Evolutionary conservation across 257 asterid genomes (phyloP).

Genomic region (Capsicum chinense): DNA sequence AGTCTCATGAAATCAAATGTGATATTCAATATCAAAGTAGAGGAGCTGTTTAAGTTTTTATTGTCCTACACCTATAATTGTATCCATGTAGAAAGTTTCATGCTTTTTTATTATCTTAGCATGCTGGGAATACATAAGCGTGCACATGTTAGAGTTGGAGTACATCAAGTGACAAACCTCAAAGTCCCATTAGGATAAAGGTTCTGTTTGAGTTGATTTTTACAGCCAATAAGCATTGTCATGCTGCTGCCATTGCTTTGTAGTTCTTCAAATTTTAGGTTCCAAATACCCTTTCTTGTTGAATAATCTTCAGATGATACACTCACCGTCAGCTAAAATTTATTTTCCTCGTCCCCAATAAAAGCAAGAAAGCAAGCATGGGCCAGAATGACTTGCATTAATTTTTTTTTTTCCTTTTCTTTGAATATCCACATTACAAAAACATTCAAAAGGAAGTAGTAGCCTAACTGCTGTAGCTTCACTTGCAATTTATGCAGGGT

Average conservation of each 20-base stretch:
- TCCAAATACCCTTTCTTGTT: neutral
- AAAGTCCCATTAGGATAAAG: neutral
- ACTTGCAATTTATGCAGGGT: neutral
- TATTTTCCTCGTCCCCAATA: too few species aligned
- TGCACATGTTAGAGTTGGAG: conserved; percentile 9
- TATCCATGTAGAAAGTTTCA: neutral
- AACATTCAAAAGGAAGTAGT: neutral
- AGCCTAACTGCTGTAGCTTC: neutral
- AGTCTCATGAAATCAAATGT: neutral
- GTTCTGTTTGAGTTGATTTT: neutral
- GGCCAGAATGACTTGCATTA: too few species aligned
- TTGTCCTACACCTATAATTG: neutral
- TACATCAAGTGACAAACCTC: neutral
- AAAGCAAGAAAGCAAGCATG: too few species aligned
- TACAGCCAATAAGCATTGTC: neutral
- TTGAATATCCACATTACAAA: neutral
- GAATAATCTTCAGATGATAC: too few species aligned
- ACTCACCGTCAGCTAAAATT: too few species aligned
- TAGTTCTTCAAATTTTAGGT: neutral
- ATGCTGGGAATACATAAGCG: neutral
- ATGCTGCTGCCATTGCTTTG: neutral
- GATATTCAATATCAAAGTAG: neutral
- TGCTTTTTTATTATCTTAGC: conserved; percentile 1
- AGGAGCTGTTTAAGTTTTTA: conserved; percentile 1
- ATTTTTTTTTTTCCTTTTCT: too few species aligned